Evolutionary conservation across 305 asterid species (phyloP).

Genomic region (Fraxinus sp.): DNA sequence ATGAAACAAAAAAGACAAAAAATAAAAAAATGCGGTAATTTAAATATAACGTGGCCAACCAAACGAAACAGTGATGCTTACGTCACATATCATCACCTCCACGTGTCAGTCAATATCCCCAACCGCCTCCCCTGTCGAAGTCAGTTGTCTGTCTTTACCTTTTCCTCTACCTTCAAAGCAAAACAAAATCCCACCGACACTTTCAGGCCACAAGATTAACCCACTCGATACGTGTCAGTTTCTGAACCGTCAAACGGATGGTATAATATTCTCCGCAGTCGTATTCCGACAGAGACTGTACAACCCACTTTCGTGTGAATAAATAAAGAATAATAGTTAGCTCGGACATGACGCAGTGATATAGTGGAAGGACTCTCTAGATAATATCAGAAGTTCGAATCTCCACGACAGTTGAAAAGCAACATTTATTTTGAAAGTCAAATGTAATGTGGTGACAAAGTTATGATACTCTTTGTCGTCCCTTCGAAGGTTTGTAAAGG

Average conservation of each 20-base stretch:
- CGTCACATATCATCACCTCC: neutral
- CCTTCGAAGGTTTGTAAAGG: no score
- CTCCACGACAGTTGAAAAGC: no score
- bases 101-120: neutral
- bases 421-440: no score
- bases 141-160: neutral
- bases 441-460: no score
- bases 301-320: slow-evolving; percentile 5
- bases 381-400: no score
- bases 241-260: neutral
- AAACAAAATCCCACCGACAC: slow-evolving; percentile 8
- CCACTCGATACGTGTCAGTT: neutral
- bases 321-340: neutral
- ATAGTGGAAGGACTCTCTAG: no score
- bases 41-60: neutral
- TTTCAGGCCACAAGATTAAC: neutral
- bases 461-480: no score
- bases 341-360: no score
- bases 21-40: neutral
- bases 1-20: neutral
- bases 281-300: slow-evolving; percentile 3
- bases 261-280: neutral
- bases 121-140: neutral
- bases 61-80: neutral
- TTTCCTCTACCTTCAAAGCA: neutral